Base-by-base conservation (phyloP, 805 yeast species). In the Candida anglica region DNA sequence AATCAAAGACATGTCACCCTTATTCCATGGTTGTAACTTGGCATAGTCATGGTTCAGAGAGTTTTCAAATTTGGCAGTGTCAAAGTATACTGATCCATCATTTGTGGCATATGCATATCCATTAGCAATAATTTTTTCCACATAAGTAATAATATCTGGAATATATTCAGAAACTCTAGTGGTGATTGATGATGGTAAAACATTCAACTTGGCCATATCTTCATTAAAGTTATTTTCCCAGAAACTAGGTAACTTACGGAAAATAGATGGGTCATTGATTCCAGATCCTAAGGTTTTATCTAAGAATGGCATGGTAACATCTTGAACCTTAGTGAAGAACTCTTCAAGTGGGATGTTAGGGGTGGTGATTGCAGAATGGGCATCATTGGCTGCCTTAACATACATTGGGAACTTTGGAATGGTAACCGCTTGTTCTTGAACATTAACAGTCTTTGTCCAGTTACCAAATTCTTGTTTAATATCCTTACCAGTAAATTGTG, bases 21-120 rank as follows among this genome's bases (percentile, higher is more conserved):
- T 86, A 54, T 89, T 93, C 98, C 98, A 91, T 14, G 98, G 98
- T 64, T 93, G 98, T 50, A 89, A 77, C 60, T 93, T 93, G 24
- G 98, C 98, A 58, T 93, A 93, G 38, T 73, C 81, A 55, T 93
- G 98, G 28, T 72, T 62, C 6, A 78, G 76, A 34, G 71, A 68
- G 23, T 63, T 63, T 48, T 93, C 98, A 56, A 91, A 93, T 32
- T 77, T 75, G 6, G 66, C 74, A 9, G 97, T 89, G 61, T 93
- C 94, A 57, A 93, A 93, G 60, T 93, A 93, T n/a, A 93, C 98
- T 7, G 95, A 84, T 0, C 97, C 98, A 52, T 89, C 96, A 4
- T 58, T 61, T 2, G 96, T 79, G 3, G 77, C 64, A 53, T 89
- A 89, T 2, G 91, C 98, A 58, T 71, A 91, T 0, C 96, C 96